Percentiles rank a stretch among this genome's conserved stretches.
Evolutionary conservation across 495 filamentous ascomycete species (phyloP).

Genomic region (Niebla homalea): DNA sequence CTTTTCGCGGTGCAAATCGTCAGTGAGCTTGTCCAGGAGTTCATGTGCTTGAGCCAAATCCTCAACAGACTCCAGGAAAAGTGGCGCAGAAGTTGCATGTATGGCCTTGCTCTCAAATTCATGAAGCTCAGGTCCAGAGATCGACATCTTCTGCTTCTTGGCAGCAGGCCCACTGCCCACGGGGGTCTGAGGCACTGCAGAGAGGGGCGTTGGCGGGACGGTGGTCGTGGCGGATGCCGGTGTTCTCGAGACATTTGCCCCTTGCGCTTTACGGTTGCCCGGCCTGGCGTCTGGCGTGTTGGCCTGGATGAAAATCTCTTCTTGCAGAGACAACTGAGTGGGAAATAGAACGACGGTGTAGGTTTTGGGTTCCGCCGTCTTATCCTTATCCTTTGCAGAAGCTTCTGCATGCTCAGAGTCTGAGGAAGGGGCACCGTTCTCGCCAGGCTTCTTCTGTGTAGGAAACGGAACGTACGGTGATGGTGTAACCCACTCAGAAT

Average conservation of each 20-base stretch:
- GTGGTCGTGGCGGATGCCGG: slow-evolving; percentile 33
- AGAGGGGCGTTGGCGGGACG: slow-evolving; percentile 48
- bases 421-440: slow-evolving; percentile 24
- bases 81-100: slow-evolving; percentile 52
- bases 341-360: slow-evolving; percentile 76
- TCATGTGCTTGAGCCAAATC: slow-evolving; percentile 51
- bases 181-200: slow-evolving; percentile 46
- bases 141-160: slow-evolving; percentile 65
- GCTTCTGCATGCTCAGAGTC: slow-evolving; percentile 24
- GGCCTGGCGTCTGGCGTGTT: slow-evolving; percentile 50
- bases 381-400: slow-evolving; percentile 33
- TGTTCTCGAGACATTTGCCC: slow-evolving; percentile 31
- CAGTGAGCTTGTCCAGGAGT: slow-evolving; percentile 53
- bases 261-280: slow-evolving; percentile 24
- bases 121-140: slow-evolving; percentile 59
- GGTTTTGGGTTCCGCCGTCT: slow-evolving; percentile 44
- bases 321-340: slow-evolving; percentile 57
- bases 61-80: slow-evolving; percentile 63
- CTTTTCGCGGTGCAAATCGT: slow-evolving; percentile 60
- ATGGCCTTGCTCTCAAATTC: slow-evolving; percentile 61
- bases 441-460: slow-evolving; percentile 22
- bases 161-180: slow-evolving; percentile 36
- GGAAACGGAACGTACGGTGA: slow-evolving; percentile 76
- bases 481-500: slow-evolving; percentile 74
- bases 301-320: slow-evolving; percentile 63